Conservation (phyloP, 176 grass and related monocot species). For the Musa troglodytarum region DNA sequence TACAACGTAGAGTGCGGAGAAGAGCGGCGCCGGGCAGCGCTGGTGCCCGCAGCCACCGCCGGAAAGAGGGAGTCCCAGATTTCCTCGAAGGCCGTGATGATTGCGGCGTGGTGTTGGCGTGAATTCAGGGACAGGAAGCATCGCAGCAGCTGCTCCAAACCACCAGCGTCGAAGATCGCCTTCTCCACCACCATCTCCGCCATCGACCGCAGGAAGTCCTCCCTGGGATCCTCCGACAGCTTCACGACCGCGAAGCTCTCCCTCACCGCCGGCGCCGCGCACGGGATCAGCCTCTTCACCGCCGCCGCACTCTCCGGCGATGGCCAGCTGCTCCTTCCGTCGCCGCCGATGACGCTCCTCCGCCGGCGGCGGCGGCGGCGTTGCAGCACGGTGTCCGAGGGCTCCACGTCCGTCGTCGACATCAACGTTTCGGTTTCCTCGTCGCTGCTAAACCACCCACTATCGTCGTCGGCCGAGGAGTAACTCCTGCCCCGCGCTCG, state of each 20-base stretch:
- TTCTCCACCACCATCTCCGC: constrained; percentile 78
- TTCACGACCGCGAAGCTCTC: constrained; percentile 82
- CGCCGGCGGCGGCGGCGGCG: background rate
- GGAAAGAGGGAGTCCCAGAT: constrained; percentile 69
- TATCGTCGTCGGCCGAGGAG: constrained; percentile 28
- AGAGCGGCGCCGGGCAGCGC: background rate
- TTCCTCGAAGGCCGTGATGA: constrained; percentile 62
- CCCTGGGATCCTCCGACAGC: constrained; percentile 64
- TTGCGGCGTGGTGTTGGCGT: constrained; percentile 47
- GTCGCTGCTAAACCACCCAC: constrained; percentile 73
- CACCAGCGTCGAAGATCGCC: constrained; percentile 61
- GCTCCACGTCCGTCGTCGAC: constrained; percentile 28
- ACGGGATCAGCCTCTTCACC: background rate
- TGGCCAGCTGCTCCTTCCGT: background rate
- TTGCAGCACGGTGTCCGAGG: constrained; percentile 24
- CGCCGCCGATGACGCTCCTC: background rate
- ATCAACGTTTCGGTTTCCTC: constrained; percentile 6
- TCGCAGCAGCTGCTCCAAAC: constrained; percentile 62
- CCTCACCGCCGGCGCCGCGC: constrained; percentile 14
- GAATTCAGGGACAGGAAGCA: constrained; percentile 81
- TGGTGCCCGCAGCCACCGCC: background rate
- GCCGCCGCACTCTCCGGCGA: background rate
- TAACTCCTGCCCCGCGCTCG: background rate
- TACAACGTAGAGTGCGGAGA: background rate
- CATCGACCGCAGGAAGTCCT: constrained; percentile 81